Evolutionary conservation across 192 early-diverging fungal genomes (phyloP), one percentile per base, ranked within the genome.

Genomic region (Glomus cerebriforme): DNA sequence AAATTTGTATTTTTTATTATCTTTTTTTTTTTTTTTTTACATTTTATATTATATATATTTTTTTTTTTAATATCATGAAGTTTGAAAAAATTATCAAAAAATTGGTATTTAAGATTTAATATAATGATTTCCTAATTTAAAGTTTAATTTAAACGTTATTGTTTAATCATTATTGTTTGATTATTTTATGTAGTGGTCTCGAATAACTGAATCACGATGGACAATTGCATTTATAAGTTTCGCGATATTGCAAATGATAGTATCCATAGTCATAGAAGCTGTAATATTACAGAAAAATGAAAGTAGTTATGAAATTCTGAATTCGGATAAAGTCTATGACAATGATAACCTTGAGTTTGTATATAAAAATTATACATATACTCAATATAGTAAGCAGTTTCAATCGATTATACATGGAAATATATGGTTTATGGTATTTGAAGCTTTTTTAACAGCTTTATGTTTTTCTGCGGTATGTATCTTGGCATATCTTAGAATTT

Each of bases 401-500:
- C 17, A 34, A 37, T 75, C 73, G 13, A 75, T 75, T 19, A 35
- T 43, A 62, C 45, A 75, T 43, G 59, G 73, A 29, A 62, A 75
- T 17, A 62, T 75, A 15, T 75, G 73, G 73, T 75, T 75, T 37
- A 75, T 75, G 32, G 73, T 75, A 2, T 75, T 75, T 75, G 34
- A 75, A 75, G 73, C 58, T 27, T 75, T 75, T 37, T 22, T 75
- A 31, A 39, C 27, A 7, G 22, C 26, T 15, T 62, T 75, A 75
- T 75, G 32, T 39, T 10, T 75, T 24, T 62, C 59, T 39, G 31
- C 58, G 73, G 73, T 75, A 75, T 19, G 27, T 70, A 70, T 70
- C 13, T 34, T 32, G 7, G 19, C 6, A 24, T 43, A 39, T 43
- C 13, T 27, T 27, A 13, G 12, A 24, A 27, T 47, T 71, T 5